Evolutionary conservation across 2,329 filamentous ascomycete genomes (phyloP).

Genomic region (Coleophoma eucalyptorum): DNA sequence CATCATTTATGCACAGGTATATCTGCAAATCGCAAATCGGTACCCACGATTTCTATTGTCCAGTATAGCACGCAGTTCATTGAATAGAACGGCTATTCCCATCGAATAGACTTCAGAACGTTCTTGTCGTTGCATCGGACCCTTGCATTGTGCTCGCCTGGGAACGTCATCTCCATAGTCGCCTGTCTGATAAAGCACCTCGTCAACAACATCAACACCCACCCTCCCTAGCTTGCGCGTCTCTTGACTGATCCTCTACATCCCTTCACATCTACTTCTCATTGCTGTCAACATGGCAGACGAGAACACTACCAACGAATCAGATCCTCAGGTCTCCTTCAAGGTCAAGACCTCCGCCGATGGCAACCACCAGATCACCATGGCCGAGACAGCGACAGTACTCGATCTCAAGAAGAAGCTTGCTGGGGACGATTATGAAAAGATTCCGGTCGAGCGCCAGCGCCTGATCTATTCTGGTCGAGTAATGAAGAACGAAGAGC

Average conservation of each 20-base stretch:
- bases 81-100: too few species aligned
- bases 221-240: background rate
- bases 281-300: constrained; percentile 36
- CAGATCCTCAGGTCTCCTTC: constrained; percentile 83
- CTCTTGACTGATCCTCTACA: background rate
- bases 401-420: constrained; percentile 88
- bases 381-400: constrained; percentile 72
- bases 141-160: background rate
- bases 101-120: background rate
- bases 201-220: background rate
- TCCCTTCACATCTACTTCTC: background rate
- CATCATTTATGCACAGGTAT: too few species aligned
- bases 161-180: background rate
- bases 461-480: constrained; percentile 96
- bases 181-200: background rate
- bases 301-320: constrained; percentile 49
- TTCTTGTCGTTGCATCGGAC: background rate
- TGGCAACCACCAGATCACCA: constrained; percentile 77
- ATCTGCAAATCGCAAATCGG: too few species aligned
- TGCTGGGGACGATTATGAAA: constrained; percentile 74
- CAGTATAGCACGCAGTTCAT: too few species aligned
- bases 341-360: constrained; percentile 97
- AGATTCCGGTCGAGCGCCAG: constrained; percentile 83
- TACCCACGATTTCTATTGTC: too few species aligned
- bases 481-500: constrained; percentile 92